Evolutionary conservation across 2,329 filamentous ascomycete species (phyloP), one percentile per base, ranked within the genome.

Genomic region (Myriosclerotinia duriaeana): DNA sequence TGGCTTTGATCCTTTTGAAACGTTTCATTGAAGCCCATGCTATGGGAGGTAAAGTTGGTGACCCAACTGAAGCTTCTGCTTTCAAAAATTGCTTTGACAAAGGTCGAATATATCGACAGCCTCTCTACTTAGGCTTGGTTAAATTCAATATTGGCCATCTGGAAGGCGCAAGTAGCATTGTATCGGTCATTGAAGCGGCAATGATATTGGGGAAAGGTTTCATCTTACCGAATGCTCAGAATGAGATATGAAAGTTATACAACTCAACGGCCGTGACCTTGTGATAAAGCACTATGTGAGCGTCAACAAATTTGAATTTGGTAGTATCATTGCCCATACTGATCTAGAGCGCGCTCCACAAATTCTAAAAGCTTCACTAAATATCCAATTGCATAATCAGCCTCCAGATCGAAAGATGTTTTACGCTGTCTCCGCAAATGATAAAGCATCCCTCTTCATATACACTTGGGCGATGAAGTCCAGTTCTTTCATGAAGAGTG

Each of bases 221-320:
- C 15, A 77, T 82, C n/a, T 75, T 78, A 14, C 79, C 80, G 2
- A 81, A 80, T 67, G 77, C 1, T 71, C 76, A 5, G 72, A 77
- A 17, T 79, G 77, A 77, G 77, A 76, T 5, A 62, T 80, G 7
- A 76, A 77, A 69, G 76, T 78, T 42, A 3, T 8, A 55, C n/a
- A 9, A 60, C 62, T 7, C 70, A 71, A 55, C 52, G 68, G 6
- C 72, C 72, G 8, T 75, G 73, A 73, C 72, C 73, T 17, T 52
- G 67, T 40, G 68, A 64, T 53, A 84, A 84, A 84, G 77, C 80
- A 80, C 69, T 82, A 80, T 70, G 78, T 83, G 67, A 83, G 81
- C 69, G 65, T 77, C 53, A 77, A 77, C 61, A 74, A 72, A 26
- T 77, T 76, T 63, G 75, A 75, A 9, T 76, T 74, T 53, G 76